Base-by-base conservation (phyloP, 2,329 filamentous ascomycete species). In the Plectosphaerella sp. region DNA sequence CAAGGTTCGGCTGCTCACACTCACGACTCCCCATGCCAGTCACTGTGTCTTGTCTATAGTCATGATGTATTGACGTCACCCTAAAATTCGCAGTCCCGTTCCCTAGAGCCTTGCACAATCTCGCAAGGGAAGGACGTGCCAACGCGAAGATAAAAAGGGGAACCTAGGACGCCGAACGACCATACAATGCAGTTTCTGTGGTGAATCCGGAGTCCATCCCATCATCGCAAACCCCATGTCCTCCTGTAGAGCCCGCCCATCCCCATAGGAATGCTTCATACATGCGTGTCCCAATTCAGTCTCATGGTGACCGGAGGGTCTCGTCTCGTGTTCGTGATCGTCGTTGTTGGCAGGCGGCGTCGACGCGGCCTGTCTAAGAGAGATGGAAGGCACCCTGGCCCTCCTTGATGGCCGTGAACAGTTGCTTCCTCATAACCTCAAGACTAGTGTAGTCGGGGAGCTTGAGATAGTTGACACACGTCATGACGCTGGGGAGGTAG, bases 401-500 rank as follows among this genome's bases (percentile, higher is more conserved):
- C 74, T 99, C 95, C 69, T 85, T 89, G 67, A 96, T 96, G 24
- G 94, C 95, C 58, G 87, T 87, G 58, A 82, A 84, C 50, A 99
- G 78, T 68, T 90, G 89, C 66, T 87, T 82, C 64, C 81, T 86
- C 71, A 99, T 84, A 49, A 87, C 79, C 2, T 89, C 82, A 56
- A 96, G 74, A 60, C 76, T 84, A 59, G 86, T 93, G 72, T 99
- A 99, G 70, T 99, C 91, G 18, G 94, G 94, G 64, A 99, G 80
- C 73, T 99, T 99, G 63, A 99, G 83, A 68, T 99, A 99, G 71
- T 99, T 99, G 71, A 96, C 94, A 68, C 95, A 99, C 11, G 95
- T 99, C 95, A 99, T 99, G 68, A 99, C 95, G 67, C 92, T 97
- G 12, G 95, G 94, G n/a, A 99, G 80, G 64, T 97, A 99, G 73